Conservation (phyloP, 768 basidiomycete genomes). For the Pholiota conissans region DNA sequence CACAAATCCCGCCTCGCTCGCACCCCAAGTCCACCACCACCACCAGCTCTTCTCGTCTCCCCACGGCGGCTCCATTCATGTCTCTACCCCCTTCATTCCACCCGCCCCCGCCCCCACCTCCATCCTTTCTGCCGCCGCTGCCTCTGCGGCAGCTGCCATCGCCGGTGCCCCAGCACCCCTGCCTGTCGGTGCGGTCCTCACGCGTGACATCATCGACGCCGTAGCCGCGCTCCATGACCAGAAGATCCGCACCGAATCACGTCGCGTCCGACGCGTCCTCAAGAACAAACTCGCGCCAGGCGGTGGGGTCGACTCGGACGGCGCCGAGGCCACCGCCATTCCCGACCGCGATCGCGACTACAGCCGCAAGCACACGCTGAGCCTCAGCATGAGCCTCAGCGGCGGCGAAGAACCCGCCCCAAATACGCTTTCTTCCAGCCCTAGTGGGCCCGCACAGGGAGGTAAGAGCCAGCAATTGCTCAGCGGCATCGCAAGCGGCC, state of each 20-base stretch:
- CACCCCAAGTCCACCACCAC: conserved; percentile 14
- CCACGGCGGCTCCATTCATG: conserved; percentile 13
- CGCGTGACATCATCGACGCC: conserved; percentile 43
- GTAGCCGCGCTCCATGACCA: conserved; percentile 51
- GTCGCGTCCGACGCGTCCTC: conserved; percentile 63
- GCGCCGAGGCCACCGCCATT: conserved; percentile 5
- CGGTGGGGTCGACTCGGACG: conserved; percentile 17
- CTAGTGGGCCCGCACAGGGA: background rate
- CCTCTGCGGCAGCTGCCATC: conserved; percentile 12
- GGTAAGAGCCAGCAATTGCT: conserved; percentile 33
- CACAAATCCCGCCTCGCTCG: conserved; percentile 19
- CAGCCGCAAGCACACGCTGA: conserved; percentile 18
- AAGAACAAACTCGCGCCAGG: conserved; percentile 58
- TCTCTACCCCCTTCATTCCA: conserved; percentile 19
- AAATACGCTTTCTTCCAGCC: background rate
- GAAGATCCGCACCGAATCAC: conserved; percentile 45
- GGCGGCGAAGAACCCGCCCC: conserved; percentile 1
- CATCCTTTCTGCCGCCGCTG: conserved; percentile 15
- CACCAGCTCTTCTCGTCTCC: conserved; percentile 20
- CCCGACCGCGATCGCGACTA: conserved; percentile 25
- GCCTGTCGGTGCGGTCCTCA: conserved; percentile 31
- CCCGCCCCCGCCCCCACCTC: conserved; percentile 18
- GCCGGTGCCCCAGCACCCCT: conserved; percentile 15
- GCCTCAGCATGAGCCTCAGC: conserved; percentile 13
- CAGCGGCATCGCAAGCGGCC: conserved; percentile 39